Evolutionary conservation across 2,329 filamentous ascomycete genomes (phyloP), one percentile per base, ranked within the genome.

Genomic region (Hymenoscyphus albidus): DNA sequence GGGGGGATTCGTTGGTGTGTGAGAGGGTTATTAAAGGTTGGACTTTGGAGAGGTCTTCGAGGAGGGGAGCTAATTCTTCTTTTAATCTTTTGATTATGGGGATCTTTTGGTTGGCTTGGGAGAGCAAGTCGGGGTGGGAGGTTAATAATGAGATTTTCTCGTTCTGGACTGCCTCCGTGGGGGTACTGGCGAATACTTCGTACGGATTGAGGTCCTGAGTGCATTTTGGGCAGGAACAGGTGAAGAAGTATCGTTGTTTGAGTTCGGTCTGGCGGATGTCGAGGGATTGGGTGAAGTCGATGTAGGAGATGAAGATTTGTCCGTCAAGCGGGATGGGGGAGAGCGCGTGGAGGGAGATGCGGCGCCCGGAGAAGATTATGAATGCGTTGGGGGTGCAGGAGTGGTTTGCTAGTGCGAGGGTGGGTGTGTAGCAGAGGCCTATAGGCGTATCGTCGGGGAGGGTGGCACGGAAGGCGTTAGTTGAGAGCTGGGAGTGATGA

Each of bases 241-340:
- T 62, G 61, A 74, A 74, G 63, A 71, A 73, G 39, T 72, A 74
- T 10, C 68, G 63, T 27, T 68, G 58, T 60, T 65, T 59, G 10
- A 74, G 62, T 57, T 67, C 65, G 22, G 32, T 27, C 61, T 57
- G 58, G n/a, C 69, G 64, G 5, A 61, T 35, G 32, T 67, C 60
- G 9, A 63, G 56, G 6, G 57, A 48, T 22, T 65, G 39, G 32
- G 22, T 72, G 78, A 65, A 75, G 83, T 86, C 85, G 42, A 85
- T 83, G 68, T 88, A 88, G 1, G 84, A 86, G 40, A 88, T 85
- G 64, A 82, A 80, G 62, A 88, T 80, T 75, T 88, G 83, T 32
- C 87, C 81, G 7, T 80, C 84, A 39, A 77, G 72, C 14, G 77
- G 70, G 54, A 89, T 85, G 2, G 77, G 73, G 27, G 70, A 73